Percentiles rank a stretch among this genome's conserved stretches.
phyloP scores from a whole-genome alignment of 1,139 yeast species.

The Diutina mesorugosa region DNA sequence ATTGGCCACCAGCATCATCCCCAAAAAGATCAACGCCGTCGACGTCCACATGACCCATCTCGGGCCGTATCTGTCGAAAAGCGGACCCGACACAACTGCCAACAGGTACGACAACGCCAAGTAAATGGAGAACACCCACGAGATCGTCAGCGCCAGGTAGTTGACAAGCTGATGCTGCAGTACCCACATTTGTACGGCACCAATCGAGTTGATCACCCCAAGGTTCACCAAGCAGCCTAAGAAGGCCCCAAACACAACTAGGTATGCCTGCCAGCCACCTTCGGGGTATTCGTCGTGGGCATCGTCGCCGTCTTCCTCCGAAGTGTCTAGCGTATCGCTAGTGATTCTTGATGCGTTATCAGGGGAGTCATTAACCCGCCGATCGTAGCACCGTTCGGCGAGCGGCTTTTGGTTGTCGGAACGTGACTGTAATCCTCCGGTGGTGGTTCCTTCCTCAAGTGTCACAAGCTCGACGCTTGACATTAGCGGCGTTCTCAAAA shows the following conservation, averaged over 20 bases:
- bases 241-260: constrained; percentile 50
- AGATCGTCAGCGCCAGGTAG: constrained; percentile 16
- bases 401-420: neutral
- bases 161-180: constrained; percentile 32
- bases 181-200: constrained; percentile 50
- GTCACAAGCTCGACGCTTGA: neutral
- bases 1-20: constrained; percentile 39
- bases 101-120: constrained; percentile 7
- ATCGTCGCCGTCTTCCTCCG: neutral
- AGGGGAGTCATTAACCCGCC: neutral
- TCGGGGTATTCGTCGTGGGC: constrained; percentile 35
- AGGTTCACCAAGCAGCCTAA: constrained; percentile 45
- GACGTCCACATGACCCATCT: constrained; percentile 31
- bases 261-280: constrained; percentile 46
- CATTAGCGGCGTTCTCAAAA: neutral
- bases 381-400: neutral
- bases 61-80: constrained; percentile 38
- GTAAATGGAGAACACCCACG: constrained; percentile 8
- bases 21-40: constrained; percentile 27
- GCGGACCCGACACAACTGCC: constrained; percentile 12
- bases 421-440: neutral
- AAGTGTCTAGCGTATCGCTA: neutral
- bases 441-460: neutral
- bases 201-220: constrained; percentile 47
- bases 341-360: neutral